Base-by-base conservation (phyloP, 129 eudicot species). In the Lonicera japonica region DNA sequence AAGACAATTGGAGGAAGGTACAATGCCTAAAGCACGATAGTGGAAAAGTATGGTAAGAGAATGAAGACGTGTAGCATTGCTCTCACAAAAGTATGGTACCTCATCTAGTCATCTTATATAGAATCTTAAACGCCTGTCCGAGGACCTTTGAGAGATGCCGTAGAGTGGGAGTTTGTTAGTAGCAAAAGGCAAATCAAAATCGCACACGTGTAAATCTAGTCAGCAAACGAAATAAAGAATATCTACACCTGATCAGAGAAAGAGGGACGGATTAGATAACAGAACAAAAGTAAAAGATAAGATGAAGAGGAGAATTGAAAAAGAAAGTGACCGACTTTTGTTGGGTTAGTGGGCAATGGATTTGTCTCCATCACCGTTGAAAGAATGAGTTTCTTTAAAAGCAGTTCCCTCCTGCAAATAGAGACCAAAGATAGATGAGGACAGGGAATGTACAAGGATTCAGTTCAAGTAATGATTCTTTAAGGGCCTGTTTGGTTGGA, bases 291-390 rank as follows among this genome's bases (percentile, higher is more conserved):
- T 21, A 53, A 29, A 29, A 29, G 6, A 29, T 29, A 29, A 47
- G 48, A 61, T 14, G 23, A 66, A 34, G 63, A 50, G 2, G n/a
- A 29, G 6, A 19, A 25, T 5, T 8, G 40, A 15, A 51, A 60
- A 61, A 41, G 63, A 16, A 25, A 65, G 65, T 58, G 52, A 66
- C 70, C 50, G 41, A 70, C 89, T 74, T 66, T 79, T 83, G n/a
- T 57, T 72, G 56, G 70, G 59, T 65, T 56, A 39, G 58, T 58
- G 84, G 63, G 81, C 60, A 51, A 71, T 45, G 81, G 29, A 29
- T 8, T n/a, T 10, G 78, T 83, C 85, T 75, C 85, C 75, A 69
- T 79, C 83, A 51, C 34, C 72, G 65, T 71, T 66, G 60, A 68
- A 29, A 63, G 58, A 65, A 60, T 69, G 82, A 58, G 75, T 58